Conservation (phyloP, 305 asterid genomes). For the Fraxinus greggii region DNA sequence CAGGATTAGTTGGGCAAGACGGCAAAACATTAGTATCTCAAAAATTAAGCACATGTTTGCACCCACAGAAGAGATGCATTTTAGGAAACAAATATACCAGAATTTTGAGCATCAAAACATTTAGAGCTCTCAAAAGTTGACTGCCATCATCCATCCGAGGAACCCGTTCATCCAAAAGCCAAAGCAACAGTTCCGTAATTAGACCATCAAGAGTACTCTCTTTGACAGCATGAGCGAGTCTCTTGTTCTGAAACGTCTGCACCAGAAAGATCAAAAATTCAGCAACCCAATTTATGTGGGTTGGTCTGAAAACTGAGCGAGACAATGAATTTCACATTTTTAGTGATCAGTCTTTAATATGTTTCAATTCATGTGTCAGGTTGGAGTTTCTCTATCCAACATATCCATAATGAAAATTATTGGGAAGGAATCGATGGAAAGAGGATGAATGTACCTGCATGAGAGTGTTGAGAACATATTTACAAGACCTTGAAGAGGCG, state of each 20-base stretch:
- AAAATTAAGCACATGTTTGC: not conserved
- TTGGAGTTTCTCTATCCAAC: slow-evolving; percentile 12
- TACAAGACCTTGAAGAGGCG: slow-evolving; percentile 98
- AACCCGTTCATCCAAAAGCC: slow-evolving; percentile 99
- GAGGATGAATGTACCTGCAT: slow-evolving; percentile 67
- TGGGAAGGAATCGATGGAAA: slow-evolving; percentile 7
- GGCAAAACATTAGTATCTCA: slow-evolving; percentile 15
- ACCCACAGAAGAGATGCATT: not conserved
- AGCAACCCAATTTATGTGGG: not conserved
- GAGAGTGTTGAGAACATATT: slow-evolving; percentile 96
- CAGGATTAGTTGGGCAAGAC: slow-evolving; percentile 28
- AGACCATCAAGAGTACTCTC: slow-evolving; percentile 86
- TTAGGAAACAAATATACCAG: slow-evolving; percentile 47
- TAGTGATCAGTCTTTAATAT: not conserved
- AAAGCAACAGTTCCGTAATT: slow-evolving; percentile 88
- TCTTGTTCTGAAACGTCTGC: slow-evolving; percentile 95
- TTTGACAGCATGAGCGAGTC: slow-evolving; percentile 87
- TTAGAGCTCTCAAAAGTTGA: slow-evolving; percentile 95
- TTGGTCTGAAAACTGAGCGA: not conserved
- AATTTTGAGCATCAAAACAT: slow-evolving; percentile 96
- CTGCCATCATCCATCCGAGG: slow-evolving; percentile 99
- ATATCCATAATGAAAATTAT: not conserved
- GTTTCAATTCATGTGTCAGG: not conserved
- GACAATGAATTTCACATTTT: not conserved
- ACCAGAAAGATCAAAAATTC: slow-evolving; percentile 21